phyloP scores from a whole-genome alignment of 306 rosid genomes.

The Canavalia gladiata region DNA sequence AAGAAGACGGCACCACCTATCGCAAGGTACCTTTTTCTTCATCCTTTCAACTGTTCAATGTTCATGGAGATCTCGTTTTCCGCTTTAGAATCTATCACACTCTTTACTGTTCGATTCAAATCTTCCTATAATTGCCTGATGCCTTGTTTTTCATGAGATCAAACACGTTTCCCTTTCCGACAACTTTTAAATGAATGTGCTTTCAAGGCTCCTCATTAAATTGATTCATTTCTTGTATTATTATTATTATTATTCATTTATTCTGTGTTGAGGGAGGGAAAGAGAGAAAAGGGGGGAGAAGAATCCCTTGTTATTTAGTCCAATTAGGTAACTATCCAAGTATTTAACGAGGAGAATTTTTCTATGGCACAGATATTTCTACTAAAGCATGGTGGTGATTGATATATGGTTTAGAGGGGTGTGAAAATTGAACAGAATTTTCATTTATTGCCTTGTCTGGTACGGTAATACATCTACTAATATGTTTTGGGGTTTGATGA shows the following conservation, averaged over 20 bases:
- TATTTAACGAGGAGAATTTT: no score
- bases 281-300: not conserved
- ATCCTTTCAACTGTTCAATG: not conserved
- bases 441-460: not conserved
- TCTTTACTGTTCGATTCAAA: conserved; percentile 26
- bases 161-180: not conserved
- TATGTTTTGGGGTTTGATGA: conserved; percentile 10
- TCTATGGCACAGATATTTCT: not conserved
- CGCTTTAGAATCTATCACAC: not conserved
- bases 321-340: not conserved
- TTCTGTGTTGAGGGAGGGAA: not conserved
- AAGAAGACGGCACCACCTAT: conserved; percentile 93
- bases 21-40: conserved; percentile 65
- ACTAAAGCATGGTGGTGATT: not conserved
- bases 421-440: conserved; percentile 11
- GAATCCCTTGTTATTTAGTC: conserved; percentile 26
- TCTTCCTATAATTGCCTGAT: conserved; percentile 35
- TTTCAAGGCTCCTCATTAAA: conserved; percentile 20
- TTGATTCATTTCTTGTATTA: not conserved
- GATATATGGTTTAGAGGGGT: not conserved
- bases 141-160: conserved; percentile 19
- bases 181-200: not conserved
- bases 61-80: conserved; percentile 35
- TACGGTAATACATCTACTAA: not conserved
- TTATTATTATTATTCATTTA: not conserved